phyloP scores from a whole-genome alignment of 1,284 basidiomycete genomes.

The Fomitopsis schrenkii region DNA sequence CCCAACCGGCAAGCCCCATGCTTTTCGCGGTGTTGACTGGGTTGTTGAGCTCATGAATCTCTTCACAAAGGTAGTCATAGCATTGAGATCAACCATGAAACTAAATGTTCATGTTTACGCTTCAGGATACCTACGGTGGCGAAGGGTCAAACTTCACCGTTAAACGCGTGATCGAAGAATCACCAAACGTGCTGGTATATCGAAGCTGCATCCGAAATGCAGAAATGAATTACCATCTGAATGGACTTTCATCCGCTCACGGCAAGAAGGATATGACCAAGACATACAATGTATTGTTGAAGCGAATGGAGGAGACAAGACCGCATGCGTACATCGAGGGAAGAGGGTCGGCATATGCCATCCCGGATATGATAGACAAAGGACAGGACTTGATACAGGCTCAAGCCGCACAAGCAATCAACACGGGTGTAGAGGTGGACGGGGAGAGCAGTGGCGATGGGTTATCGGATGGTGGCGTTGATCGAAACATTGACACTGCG shows the following conservation, averaged over 20 bases:
- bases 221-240: neutral
- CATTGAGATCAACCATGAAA: too few relatives aligned
- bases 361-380: too few relatives aligned
- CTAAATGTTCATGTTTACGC: too few relatives aligned
- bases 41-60: slow-evolving; percentile 20
- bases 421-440: too few relatives aligned
- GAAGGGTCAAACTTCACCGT: neutral
- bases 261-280: neutral
- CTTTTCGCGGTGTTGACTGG: slow-evolving; percentile 24
- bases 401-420: too few relatives aligned
- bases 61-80: slow-evolving; percentile 21
- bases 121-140: neutral
- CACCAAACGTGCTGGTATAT: neutral
- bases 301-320: neutral
- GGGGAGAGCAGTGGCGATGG: too few relatives aligned
- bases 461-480: too few relatives aligned
- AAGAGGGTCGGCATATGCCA: neutral
- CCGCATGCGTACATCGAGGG: neutral
- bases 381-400: too few relatives aligned
- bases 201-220: neutral
- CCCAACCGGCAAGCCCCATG: slow-evolving; percentile 16
- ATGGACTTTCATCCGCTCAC: neutral
- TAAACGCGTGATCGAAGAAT: neutral
- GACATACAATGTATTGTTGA: neutral
- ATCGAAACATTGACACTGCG: too few relatives aligned